phyloP scores from a whole-genome alignment of 2,329 filamentous ascomycete genomes.

The Ophiostoma pallidulum region DNA sequence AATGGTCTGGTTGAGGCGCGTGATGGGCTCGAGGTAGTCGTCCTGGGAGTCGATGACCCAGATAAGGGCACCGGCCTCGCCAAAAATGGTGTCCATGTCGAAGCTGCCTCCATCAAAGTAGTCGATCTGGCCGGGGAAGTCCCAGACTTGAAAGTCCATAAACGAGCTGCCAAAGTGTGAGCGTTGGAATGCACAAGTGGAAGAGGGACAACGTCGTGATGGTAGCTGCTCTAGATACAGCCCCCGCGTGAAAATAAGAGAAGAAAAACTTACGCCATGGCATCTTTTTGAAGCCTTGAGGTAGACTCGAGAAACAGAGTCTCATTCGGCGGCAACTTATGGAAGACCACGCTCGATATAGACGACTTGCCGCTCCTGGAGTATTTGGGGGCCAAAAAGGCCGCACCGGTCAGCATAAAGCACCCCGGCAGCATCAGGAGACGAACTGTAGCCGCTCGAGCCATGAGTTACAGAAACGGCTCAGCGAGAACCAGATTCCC shows the following conservation, averaged over 20 bases:
- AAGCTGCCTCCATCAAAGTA: conserved; percentile 78
- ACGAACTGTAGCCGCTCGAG: background rate
- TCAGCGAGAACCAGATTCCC: no score
- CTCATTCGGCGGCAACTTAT: conserved; percentile 92
- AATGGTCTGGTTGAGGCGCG: conserved; percentile 78
- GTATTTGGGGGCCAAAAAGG: conserved; percentile 5
- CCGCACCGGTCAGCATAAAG: background rate
- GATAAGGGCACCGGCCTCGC: conserved; percentile 85
- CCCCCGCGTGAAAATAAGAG: background rate
- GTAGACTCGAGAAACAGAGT: conserved; percentile 94
- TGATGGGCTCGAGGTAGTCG: conserved; percentile 88
- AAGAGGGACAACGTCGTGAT: no score
- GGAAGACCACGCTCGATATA: conserved; percentile 97
- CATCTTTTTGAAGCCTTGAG: conserved; percentile 86
- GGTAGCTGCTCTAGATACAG: no score
- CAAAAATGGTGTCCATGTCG: conserved; percentile 88
- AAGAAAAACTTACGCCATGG: conserved; percentile 69
- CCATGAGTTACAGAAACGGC: background rate
- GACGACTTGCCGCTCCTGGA: conserved; percentile 98
- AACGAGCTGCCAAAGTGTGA: conserved; percentile 71
- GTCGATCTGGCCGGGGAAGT: conserved; percentile 91
- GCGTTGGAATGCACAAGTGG: background rate
- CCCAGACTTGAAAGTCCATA: conserved; percentile 98
- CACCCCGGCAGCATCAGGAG: conserved; percentile 5
- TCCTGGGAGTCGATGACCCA: conserved; percentile 99